These are phyloP conservation scores for Pachysandra terminalis DNA, from an alignment of 164 flowering plant species.

Conservation along the genomic window DNA sequence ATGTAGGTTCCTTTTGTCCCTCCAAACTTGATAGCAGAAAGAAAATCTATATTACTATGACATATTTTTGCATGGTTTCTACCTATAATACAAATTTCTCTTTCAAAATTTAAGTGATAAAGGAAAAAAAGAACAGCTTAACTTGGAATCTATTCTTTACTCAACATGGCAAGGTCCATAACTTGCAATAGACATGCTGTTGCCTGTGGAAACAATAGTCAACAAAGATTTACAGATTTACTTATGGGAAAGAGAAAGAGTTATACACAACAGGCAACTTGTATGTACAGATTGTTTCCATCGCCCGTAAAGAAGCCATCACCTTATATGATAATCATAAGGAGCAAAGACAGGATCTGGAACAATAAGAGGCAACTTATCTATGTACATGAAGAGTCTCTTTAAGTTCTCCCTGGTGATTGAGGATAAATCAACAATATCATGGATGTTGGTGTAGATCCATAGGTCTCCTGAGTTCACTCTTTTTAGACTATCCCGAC, in stretches of 20 bases:
- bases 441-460: conserved; percentile 57
- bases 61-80: too few relatives aligned
- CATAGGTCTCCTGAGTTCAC: conserved; percentile 81
- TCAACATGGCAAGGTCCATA: too few relatives aligned
- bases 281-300: neutral
- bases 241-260: neutral
- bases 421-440: conserved; percentile 43
- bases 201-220: neutral
- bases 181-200: neutral
- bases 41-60: too few relatives aligned
- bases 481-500: conserved; percentile 73
- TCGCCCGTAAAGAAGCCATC: conserved; percentile 10
- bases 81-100: too few relatives aligned
- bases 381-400: conserved; percentile 65
- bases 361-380: conserved; percentile 66
- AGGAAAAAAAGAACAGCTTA: too few relatives aligned
- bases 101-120: too few relatives aligned
- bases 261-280: neutral
- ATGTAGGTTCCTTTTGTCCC: too few relatives aligned
- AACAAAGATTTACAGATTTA: neutral
- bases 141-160: too few relatives aligned
- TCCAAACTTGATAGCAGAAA: too few relatives aligned
- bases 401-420: conserved; percentile 62
- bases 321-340: conserved; percentile 45
- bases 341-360: conserved; percentile 50